Conservation (phyloP, 495 filamentous ascomycete species). For the Penicillium samsonianum region DNA sequence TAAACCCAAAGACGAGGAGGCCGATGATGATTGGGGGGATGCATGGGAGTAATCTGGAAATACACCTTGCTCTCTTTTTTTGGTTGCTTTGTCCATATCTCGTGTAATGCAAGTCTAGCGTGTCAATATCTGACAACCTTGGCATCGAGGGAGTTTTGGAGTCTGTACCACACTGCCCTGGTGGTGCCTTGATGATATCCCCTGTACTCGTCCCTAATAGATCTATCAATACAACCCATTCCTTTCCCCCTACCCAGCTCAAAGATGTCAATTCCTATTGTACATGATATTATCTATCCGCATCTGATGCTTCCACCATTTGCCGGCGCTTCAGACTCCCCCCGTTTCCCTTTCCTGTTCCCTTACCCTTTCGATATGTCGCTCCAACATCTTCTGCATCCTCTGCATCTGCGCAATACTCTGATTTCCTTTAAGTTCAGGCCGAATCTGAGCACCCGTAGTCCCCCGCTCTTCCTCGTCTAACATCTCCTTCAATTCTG, state of each 20-base stretch:
- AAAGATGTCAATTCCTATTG: not conserved
- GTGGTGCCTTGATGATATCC: not conserved
- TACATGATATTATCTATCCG: not conserved
- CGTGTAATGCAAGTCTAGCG: not conserved
- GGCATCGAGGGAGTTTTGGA: conserved; percentile 1
- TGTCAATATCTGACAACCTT: conserved; percentile 1
- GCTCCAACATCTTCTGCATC: too few species aligned
- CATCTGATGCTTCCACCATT: not conserved
- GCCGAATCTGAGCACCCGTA: too few species aligned
- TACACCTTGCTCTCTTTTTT: not conserved
- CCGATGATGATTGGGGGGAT: conserved; percentile 58
- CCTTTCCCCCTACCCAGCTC: not conserved
- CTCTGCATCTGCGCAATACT: too few species aligned
- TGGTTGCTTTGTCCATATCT: conserved; percentile 5
- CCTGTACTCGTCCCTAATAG: not conserved
- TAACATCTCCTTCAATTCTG: too few species aligned
- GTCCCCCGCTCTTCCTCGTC: too few species aligned
- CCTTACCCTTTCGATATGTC: too few species aligned
- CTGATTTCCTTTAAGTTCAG: too few species aligned
- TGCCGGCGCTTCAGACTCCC: not conserved
- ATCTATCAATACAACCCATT: not conserved
- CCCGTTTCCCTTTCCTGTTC: too few species aligned
- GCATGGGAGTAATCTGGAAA: conserved; percentile 49
- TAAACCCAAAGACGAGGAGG: conserved; percentile 51
- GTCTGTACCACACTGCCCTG: not conserved